These are phyloP conservation scores for Sphagnum magellanicum DNA, from an alignment of 228 moss, liverwort and hornwort species.

Conservation along the genomic window DNA sequence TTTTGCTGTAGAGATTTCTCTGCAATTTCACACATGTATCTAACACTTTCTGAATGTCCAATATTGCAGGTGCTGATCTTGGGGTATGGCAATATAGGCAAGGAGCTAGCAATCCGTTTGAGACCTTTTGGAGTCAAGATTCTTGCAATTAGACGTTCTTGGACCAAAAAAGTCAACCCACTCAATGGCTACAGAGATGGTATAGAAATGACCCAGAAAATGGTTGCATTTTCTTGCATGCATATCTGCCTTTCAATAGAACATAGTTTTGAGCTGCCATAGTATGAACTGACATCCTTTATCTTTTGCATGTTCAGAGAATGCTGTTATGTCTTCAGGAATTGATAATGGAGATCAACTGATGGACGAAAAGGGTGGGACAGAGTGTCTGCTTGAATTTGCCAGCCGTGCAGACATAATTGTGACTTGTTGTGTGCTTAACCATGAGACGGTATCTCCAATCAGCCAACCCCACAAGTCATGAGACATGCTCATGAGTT, in stretches of 20 bases:
- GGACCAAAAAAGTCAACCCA: conserved; percentile 23
- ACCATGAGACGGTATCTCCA: conserved; percentile 42
- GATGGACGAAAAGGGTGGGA: conserved; percentile 58
- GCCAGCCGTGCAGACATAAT: conserved; percentile 73
- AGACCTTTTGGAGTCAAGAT: conserved; percentile 65
- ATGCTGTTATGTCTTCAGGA: conserved; percentile 10
- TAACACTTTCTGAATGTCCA: too few species aligned
- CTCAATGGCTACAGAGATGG: not conserved
- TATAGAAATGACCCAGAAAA: not conserved
- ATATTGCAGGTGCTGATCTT: conserved; percentile 56
- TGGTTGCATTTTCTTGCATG: not conserved
- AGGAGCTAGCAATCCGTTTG: conserved; percentile 54
- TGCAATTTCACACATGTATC: too few species aligned
- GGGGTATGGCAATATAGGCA: conserved; percentile 74
- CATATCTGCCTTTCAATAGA: not conserved
- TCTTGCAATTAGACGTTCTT: conserved; percentile 59
- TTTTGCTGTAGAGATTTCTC: too few species aligned
- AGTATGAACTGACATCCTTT: not conserved
- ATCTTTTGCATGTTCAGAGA: conserved; percentile 9
- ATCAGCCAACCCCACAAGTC: too few species aligned
- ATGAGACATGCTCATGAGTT: not conserved
- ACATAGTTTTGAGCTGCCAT: not conserved
- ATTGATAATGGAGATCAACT: conserved; percentile 17
- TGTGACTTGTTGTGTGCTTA: conserved; percentile 57
- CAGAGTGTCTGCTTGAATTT: conserved; percentile 56